Percentiles rank a stretch among this genome's conserved stretches.
phyloP scores from a whole-genome alignment of 148 eudicot species.

The Salicornia ramosissima region DNA sequence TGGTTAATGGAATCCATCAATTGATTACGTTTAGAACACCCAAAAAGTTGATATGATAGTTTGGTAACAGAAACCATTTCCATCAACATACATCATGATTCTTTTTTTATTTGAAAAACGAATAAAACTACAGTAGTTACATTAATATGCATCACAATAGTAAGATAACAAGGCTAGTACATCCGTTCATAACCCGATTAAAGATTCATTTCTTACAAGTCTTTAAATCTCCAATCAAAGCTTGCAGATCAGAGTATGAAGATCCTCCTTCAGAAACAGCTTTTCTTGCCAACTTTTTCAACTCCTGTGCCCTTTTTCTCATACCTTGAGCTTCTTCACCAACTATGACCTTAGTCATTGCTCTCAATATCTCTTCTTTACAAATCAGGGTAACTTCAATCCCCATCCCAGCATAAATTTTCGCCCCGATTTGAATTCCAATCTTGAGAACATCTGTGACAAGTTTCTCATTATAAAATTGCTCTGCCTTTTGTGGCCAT shows the following conservation, averaged over 20 bases:
- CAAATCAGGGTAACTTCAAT: slow-evolving; percentile 7
- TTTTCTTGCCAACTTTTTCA: slow-evolving; percentile 34
- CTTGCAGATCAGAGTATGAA: slow-evolving; percentile 29
- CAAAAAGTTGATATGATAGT: too few relatives aligned
- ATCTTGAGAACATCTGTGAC: slow-evolving; percentile 18
- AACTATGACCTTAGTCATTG: slow-evolving; percentile 25
- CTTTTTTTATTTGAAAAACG: too few relatives aligned
- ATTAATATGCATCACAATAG: too few relatives aligned
- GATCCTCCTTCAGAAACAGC: slow-evolving; percentile 46
- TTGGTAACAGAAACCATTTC: too few relatives aligned
- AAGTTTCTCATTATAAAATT: slow-evolving; percentile 27
- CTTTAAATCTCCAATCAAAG: slow-evolving; percentile 34
- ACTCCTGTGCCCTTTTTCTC: slow-evolving; percentile 22
- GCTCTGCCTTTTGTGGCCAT: slow-evolving; percentile 25
- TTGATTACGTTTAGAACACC: too few relatives aligned
- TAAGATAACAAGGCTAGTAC: too few relatives aligned
- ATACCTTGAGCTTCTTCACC: slow-evolving; percentile 39
- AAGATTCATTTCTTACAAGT: too few relatives aligned
- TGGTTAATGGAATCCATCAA: too few relatives aligned
- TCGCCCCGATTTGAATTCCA: slow-evolving; percentile 37
- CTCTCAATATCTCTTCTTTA: slow-evolving; percentile 20
- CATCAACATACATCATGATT: too few relatives aligned
- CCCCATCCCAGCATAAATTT: slow-evolving; percentile 26
- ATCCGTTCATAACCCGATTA: too few relatives aligned
- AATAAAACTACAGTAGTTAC: too few relatives aligned